Percentiles rank a stretch among this genome's conserved stretches.
These are phyloP conservation scores for Alternaria ventricosa DNA, from an alignment of 2,329 filamentous ascomycete genomes.

Conservation along the genomic window DNA sequence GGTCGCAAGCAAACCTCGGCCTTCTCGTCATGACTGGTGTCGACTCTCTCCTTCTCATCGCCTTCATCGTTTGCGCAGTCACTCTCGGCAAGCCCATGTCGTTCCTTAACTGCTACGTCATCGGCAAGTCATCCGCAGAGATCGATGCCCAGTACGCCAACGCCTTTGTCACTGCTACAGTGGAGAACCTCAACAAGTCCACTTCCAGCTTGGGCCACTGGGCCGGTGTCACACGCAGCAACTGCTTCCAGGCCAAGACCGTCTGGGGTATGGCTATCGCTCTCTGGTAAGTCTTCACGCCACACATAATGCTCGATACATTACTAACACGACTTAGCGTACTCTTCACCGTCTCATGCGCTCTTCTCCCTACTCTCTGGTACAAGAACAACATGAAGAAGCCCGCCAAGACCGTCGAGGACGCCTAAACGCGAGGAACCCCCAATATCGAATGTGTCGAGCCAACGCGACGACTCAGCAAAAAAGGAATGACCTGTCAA, in stretches of 20 bases:
- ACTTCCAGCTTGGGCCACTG: conserved; percentile 60
- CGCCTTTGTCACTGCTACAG: conserved; percentile 61
- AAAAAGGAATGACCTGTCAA: conserved; percentile 28
- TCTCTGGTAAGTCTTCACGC: conserved; percentile 63
- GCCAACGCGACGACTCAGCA: background rate
- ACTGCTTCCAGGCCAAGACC: conserved; percentile 84
- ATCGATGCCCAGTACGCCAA: conserved; percentile 57
- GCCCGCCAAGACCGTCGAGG: conserved; percentile 46
- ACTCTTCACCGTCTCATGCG: conserved; percentile 54
- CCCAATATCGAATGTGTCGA: background rate
- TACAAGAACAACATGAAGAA: conserved; percentile 56
- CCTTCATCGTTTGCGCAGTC: conserved; percentile 77
- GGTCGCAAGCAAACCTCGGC: conserved; percentile 78
- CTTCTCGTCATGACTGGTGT: conserved; percentile 73
- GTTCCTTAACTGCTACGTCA: conserved; percentile 72
- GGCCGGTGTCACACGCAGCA: conserved; percentile 64
- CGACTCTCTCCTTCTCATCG: conserved; percentile 75
- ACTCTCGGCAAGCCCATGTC: conserved; percentile 81
- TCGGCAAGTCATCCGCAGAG: conserved; percentile 56
- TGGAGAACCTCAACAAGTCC: conserved; percentile 58
- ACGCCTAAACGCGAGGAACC: conserved; percentile 24
- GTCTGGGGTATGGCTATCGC: conserved; percentile 87
- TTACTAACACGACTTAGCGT: conserved; percentile 43
- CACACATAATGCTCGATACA: fast-evolving
- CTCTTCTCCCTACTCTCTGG: conserved; percentile 56